Percentiles rank a stretch among this genome's conserved stretches.
These are phyloP conservation scores for Sarocladiaceae sp. DNA, from an alignment of 2,329 filamentous ascomycete species.

Conservation along the genomic window DNA sequence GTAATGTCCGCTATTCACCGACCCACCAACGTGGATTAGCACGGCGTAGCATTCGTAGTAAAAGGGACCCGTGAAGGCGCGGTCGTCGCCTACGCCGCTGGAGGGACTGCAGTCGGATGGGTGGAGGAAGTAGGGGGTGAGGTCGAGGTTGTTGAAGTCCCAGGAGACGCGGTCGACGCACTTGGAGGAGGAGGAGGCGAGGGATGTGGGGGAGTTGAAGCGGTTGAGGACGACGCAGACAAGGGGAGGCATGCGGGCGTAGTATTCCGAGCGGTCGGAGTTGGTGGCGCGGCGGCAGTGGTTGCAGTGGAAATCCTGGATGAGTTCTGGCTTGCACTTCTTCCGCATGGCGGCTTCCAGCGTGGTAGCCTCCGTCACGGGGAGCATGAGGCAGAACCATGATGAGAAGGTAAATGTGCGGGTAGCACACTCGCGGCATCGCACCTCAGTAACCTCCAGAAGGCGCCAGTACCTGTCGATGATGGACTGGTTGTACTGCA, in stretches of 20 bases:
- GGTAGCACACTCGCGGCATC: constrained; percentile 55
- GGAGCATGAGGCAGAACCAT: constrained; percentile 49
- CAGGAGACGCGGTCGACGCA: constrained; percentile 68
- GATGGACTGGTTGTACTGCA: constrained; percentile 64
- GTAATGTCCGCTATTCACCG: constrained; percentile 72
- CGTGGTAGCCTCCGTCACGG: constrained; percentile 26
- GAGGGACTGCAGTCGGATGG: constrained; percentile 25
- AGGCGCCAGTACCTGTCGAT: constrained; percentile 76
- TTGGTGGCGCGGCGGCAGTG: constrained; percentile 58
- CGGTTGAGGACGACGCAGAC: constrained; percentile 72
- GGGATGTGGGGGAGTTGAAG: constrained; percentile 32
- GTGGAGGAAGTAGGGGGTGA: constrained; percentile 37
- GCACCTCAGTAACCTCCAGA: constrained; percentile 64
- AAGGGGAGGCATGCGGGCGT: constrained; percentile 73
- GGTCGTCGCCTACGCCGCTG: constrained; percentile 26
- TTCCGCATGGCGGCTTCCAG: constrained; percentile 61
- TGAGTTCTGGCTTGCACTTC: constrained; percentile 60
- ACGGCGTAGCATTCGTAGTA: constrained; percentile 83
- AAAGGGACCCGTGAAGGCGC: constrained; percentile 49
- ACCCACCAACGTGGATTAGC: constrained; percentile 66
- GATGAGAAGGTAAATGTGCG: constrained; percentile 36
- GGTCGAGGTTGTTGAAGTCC: constrained; percentile 62
- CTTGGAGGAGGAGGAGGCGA: constrained; percentile 45
- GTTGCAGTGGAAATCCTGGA: constrained; percentile 68
- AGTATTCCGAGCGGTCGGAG: constrained; percentile 17